Evolutionary conservation across 208 protist species (phyloP), one percentile per base, ranked within the genome.

Genomic region (Trypanosomatidae sp.): DNA sequence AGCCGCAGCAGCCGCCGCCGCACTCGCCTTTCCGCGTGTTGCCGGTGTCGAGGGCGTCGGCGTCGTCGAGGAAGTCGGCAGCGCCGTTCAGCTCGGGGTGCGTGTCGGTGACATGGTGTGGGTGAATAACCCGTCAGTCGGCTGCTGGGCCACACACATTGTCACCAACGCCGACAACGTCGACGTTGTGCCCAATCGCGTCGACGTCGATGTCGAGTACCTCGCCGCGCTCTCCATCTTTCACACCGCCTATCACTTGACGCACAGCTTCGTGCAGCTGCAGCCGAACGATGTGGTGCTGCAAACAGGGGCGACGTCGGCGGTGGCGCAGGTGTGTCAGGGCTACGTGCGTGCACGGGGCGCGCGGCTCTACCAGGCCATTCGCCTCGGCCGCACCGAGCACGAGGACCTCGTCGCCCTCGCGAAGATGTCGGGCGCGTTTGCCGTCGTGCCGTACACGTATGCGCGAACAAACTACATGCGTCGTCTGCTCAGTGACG

Each of bases 41-140:
- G 92, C 69, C 28, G 93, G 96, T 23, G 86, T 85, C 21, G 96
- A 98, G 59, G 96, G 96, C 48, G 89, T 98, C 6, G 94, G 89
- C 16, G 73, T 94, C n/a, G 91, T 98, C 10, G 83, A 96, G 56
- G 81, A 94, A 40, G 95, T 97, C 20, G 96, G 96, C 27, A 32
- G 47, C 25, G 54, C 43, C 21, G 81, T 92, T 2, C 56, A 48
- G 8, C 37, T 82, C 3, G 56, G 76, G 0, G 33, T 94, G 48
- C 75, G 85, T 54, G 74, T 79, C 20, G 88, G 92, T 7, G 90
- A 98, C 43, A 73, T 89, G 41, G 96, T 98, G 15, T 96, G 97
- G 60, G 70, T 97, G 21, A 79, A 89, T 57, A 79, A 85, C 39
- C 79, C 80, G 16, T 55, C 61, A 5, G 66, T 96, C 1, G 92